Base-by-base conservation (phyloP, 495 filamentous ascomycete species). In the Xylaria telfairii region DNA sequence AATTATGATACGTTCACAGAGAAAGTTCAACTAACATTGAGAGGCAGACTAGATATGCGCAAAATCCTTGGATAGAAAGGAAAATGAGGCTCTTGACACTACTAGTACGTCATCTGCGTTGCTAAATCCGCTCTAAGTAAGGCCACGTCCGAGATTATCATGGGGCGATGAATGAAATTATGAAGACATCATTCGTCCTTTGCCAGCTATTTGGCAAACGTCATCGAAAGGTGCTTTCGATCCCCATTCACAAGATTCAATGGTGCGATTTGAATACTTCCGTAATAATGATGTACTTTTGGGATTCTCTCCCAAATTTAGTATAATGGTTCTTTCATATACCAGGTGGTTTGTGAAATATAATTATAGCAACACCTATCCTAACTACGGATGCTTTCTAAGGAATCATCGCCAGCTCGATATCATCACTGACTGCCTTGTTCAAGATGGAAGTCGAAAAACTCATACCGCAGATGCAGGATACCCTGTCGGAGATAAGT, bases 401-500 rank as follows among this genome's bases (percentile, higher is more conserved):
- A 12, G 13, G 12, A 59, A 59, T 17, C 28, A 59, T 37, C 0
- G 7, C 30, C 15, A 5, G 6, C 37, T 10, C 3, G 19, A 24
- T 17, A 39, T n/a, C n/a, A n/a, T n/a, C n/a, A n/a, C n/a, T n/a
- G 0, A n/a, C 24, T n/a, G 17, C 3, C 10, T 65, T 15, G 41
- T 13, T 13, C 47, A 67, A 60, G 13, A 65, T 77, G 72, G 78
- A 81, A 49, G 73, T 81, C 68, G 71, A 76, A 15, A 62, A 53
- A 28, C 75, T 83, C 19, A 72, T 83, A 24, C 28, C 73, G 42
- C 71, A 81, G 67, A 77, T 83, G 78, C 79, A 81, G 51, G 75
- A 80, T 30, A 82, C 74, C 12, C 70, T 83, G 17, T 75, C 77
- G 0, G 63, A 75, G 3, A 81, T 83, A 53, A 74, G 77, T 53